Percentiles rank a stretch among this genome's conserved stretches.
These are phyloP conservation scores for Ophiosphaerella herpotricha DNA, from an alignment of 2,329 filamentous ascomycete genomes.

Conservation along the genomic window DNA sequence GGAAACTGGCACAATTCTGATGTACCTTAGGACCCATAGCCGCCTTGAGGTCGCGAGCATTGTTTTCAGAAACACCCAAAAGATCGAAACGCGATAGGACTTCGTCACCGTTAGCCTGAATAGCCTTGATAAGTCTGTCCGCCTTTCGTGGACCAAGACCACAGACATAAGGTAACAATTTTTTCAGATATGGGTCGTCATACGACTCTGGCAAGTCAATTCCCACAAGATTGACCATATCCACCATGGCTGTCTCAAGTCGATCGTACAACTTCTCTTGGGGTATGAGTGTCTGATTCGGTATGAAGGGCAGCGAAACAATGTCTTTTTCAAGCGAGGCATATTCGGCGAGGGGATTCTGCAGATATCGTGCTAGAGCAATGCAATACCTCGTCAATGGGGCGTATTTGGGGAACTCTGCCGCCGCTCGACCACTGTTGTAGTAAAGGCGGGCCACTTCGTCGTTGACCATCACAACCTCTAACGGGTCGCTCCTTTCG, in stretches of 20 bases:
- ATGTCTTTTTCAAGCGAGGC: constrained; percentile 89
- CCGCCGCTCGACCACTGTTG: constrained; percentile 76
- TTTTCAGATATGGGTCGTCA: constrained; percentile 77
- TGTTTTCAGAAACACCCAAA: constrained; percentile 82
- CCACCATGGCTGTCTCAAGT: constrained; percentile 95
- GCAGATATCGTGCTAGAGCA: constrained; percentile 85
- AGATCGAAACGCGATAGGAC: constrained; percentile 85
- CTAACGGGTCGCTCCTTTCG: constrained; percentile 76
- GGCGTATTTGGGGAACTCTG: constrained; percentile 80
- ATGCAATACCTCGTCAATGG: constrained; percentile 87
- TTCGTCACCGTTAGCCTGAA: constrained; percentile 86
- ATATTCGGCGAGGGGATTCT: constrained; percentile 96
- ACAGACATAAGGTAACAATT: constrained; percentile 86
- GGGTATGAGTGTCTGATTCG: constrained; percentile 85
- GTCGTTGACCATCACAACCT: constrained; percentile 91
- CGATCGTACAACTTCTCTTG: constrained; percentile 85
- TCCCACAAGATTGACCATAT: constrained; percentile 96
- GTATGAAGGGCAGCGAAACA: constrained; percentile 82
- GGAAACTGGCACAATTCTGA: constrained; percentile 95
- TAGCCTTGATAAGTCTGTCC: constrained; percentile 80
- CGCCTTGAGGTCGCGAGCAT: constrained; percentile 47
- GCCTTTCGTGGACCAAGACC: constrained; percentile 93
- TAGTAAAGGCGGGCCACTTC: constrained; percentile 97
- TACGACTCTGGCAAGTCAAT: constrained; percentile 95
- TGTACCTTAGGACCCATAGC: constrained; percentile 84